These are phyloP conservation scores for Fistulina hepatica DNA, from an alignment of 1,284 basidiomycete genomes.

Conservation along the genomic window DNA sequence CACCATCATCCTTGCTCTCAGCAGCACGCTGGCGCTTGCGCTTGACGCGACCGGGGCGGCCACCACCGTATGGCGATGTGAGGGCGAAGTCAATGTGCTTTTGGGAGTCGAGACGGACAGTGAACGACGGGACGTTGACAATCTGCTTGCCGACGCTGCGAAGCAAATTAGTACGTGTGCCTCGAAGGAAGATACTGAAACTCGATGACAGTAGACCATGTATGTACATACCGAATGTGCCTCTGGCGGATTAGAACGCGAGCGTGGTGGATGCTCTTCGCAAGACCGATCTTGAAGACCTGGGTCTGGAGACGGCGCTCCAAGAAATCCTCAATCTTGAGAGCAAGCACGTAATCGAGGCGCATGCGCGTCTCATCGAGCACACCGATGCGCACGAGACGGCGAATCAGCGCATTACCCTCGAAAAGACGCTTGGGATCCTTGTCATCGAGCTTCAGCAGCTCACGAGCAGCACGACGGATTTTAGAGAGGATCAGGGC, in stretches of 20 bases:
- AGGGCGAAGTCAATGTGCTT: slow-evolving; percentile 99
- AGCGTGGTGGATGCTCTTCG: slow-evolving; percentile 98
- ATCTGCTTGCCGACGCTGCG: slow-evolving; percentile 95
- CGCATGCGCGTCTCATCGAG: slow-evolving; percentile 98
- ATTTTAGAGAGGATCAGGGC: slow-evolving; percentile 98
- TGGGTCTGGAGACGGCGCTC: slow-evolving; percentile 98
- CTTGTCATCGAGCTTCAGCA: slow-evolving; percentile 99
- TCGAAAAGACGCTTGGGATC: slow-evolving; percentile 99
- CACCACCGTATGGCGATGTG: slow-evolving; percentile 96
- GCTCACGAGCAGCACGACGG: slow-evolving; percentile 99
- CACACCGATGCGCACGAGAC: slow-evolving; percentile 98
- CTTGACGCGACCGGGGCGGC: slow-evolving; percentile 96
- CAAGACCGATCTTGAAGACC: slow-evolving; percentile 98
- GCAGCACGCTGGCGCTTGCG: slow-evolving; percentile 95
- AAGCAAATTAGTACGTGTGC: slow-evolving; percentile 2
- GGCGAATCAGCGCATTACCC: slow-evolving; percentile 98
- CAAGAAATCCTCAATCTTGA: slow-evolving; percentile 99
- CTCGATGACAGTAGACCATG: neutral
- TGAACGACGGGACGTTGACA: slow-evolving; percentile 98
- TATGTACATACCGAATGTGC: slow-evolving; percentile 72
- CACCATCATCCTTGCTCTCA: slow-evolving; percentile 85
- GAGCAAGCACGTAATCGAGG: slow-evolving; percentile 98
- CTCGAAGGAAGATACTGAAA: slow-evolving; percentile 3
- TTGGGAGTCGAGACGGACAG: slow-evolving; percentile 95
- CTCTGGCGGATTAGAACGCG: slow-evolving; percentile 96